phyloP scores from a whole-genome alignment of 192 early-diverging fungal species.

The Dissophora ornata region DNA sequence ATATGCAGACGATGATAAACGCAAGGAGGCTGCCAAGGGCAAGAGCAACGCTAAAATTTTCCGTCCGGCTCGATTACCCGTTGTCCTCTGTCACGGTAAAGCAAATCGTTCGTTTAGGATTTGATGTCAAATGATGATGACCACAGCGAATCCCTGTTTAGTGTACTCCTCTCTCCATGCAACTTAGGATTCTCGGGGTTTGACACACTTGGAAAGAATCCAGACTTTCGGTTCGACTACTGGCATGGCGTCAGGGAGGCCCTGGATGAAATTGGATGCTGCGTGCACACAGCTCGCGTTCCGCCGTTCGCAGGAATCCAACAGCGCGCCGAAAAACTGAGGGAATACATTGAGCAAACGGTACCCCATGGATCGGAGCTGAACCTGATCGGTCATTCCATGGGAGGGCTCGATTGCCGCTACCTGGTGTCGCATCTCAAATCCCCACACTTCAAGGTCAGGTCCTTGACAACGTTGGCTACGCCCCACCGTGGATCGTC shows the following conservation, averaged over 20 bases:
- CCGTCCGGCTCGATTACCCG: conserved; percentile 76
- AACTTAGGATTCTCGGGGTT: conserved; percentile 71
- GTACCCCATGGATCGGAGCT: conserved; percentile 64
- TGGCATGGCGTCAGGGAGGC: conserved; percentile 86
- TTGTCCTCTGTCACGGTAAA: conserved; percentile 88
- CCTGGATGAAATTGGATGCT: conserved; percentile 80
- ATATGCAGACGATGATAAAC: not conserved
- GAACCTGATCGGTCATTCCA: conserved; percentile 93
- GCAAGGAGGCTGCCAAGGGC: conserved; percentile 24
- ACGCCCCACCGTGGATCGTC: conserved; percentile 94
- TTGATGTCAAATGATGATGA: conserved; percentile 45
- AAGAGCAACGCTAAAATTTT: conserved; percentile 54
- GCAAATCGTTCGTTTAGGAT: too few species aligned
- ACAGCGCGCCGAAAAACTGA: conserved; percentile 80
- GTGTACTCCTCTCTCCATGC: not conserved
- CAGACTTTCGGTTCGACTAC: conserved; percentile 84
- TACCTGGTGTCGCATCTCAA: conserved; percentile 88
- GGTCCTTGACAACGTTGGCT: conserved; percentile 88
- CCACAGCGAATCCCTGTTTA: conserved; percentile 6
- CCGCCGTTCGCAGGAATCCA: conserved; percentile 66
- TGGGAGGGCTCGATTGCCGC: conserved; percentile 94
- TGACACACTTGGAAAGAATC: conserved; percentile 50
- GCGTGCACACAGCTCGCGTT: conserved; percentile 82
- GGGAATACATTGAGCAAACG: conserved; percentile 67
- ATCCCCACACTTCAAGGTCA: conserved; percentile 72